phyloP scores from a whole-genome alignment of 2,329 filamentous ascomycete genomes.

The Intubia oerlemansii region DNA sequence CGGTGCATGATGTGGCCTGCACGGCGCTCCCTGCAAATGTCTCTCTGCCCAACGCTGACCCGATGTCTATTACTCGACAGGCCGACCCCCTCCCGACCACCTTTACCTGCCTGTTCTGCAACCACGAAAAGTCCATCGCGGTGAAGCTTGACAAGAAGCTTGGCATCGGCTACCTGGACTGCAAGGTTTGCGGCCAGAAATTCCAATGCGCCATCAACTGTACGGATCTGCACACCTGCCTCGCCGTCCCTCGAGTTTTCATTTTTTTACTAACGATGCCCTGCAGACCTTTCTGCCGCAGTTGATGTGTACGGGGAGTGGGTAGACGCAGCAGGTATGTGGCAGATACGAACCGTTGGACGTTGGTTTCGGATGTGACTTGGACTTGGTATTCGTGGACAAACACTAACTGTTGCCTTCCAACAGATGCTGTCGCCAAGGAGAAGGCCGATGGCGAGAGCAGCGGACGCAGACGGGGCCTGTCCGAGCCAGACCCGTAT shows the following conservation, averaged over 20 bases:
- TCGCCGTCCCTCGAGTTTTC: neutral
- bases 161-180: conserved; percentile 65
- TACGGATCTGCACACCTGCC: conserved; percentile 20
- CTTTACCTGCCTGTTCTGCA: conserved; percentile 98
- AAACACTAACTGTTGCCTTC: too few relatives aligned
- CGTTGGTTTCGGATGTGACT: too few relatives aligned
- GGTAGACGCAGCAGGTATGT: conserved; percentile 62
- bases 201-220: conserved; percentile 91
- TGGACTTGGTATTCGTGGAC: too few relatives aligned
- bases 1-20: neutral
- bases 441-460: conserved; percentile 14
- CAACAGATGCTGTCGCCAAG: conserved; percentile 31
- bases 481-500: conserved; percentile 1
- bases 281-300: conserved; percentile 59
- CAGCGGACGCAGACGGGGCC: conserved; percentile 1
- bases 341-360: too few relatives aligned
- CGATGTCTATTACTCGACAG: too few relatives aligned
- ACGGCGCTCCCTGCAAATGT: neutral
- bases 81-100: conserved; percentile 52
- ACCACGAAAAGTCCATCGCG: conserved; percentile 80
- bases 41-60: neutral
- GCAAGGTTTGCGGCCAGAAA: conserved; percentile 81
- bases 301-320: conserved; percentile 97
- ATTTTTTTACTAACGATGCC: too few relatives aligned
- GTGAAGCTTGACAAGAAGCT: conserved; percentile 90